Percentiles rank a stretch among this genome's conserved stretches.
These are phyloP conservation scores for Blastobotrys proliferans DNA, from an alignment of 1,139 yeast genomes.

Conservation along the genomic window DNA sequence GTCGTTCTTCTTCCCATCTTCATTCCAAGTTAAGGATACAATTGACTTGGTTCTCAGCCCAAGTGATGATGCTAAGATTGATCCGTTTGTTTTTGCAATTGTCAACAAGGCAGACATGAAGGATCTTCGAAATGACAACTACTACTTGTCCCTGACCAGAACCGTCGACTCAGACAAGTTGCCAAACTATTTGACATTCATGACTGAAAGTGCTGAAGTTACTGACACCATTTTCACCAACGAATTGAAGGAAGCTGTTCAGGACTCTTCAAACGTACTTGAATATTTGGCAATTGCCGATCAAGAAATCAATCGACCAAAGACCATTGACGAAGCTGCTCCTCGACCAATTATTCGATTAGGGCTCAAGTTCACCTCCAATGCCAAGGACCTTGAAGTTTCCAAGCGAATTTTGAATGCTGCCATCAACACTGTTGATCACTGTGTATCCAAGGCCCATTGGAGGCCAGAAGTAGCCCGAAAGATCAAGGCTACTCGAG, in stretches of 20 bases:
- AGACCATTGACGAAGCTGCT: conserved; percentile 43
- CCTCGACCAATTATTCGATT: conserved; percentile 56
- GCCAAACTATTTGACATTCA: conserved; percentile 73
- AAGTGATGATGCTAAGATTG: conserved; percentile 45
- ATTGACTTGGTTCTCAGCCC: conserved; percentile 55
- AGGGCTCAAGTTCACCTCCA: conserved; percentile 47
- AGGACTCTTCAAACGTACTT: conserved; percentile 36
- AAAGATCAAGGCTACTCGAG: conserved; percentile 73
- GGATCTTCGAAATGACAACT: conserved; percentile 67
- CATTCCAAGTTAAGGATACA: conserved; percentile 45
- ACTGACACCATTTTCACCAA: conserved; percentile 60
- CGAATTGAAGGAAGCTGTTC: conserved; percentile 47
- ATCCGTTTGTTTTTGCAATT: conserved; percentile 72
- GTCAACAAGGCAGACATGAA: conserved; percentile 86
- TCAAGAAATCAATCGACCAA: conserved; percentile 67
- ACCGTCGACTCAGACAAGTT: conserved; percentile 66
- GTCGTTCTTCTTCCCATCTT: conserved; percentile 51
- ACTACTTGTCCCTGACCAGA: conserved; percentile 78
- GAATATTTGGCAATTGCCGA: conserved; percentile 78
- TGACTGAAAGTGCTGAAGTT: conserved; percentile 84
- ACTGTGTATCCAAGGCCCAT: conserved; percentile 43
- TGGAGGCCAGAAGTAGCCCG: conserved; percentile 62
- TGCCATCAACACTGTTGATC: conserved; percentile 52
- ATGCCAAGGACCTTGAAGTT: conserved; percentile 45
- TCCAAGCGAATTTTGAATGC: conserved; percentile 49